Conservation (phyloP, 1,139 yeast species). For the Meyerozyma elateridarum region DNA sequence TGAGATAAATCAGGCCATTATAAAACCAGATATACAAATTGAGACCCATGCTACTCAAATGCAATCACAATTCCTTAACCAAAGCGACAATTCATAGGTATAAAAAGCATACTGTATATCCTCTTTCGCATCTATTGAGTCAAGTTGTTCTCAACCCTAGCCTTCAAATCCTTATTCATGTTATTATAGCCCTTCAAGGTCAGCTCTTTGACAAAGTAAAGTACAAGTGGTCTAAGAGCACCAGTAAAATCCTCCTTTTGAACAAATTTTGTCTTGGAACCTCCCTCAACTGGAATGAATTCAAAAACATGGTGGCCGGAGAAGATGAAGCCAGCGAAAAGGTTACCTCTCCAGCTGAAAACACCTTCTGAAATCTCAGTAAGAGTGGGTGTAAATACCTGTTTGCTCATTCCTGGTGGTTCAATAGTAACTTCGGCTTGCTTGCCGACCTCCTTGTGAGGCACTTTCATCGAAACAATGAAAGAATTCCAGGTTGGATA, state of each 20-base stretch:
- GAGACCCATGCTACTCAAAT: too few relatives aligned
- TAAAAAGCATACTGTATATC: too few relatives aligned
- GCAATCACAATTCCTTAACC: too few relatives aligned
- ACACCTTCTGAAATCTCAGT: background rate
- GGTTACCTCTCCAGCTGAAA: slow-evolving; percentile 1
- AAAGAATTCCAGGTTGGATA: slow-evolving; percentile 3
- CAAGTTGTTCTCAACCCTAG: slow-evolving; percentile 3
- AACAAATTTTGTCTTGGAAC: background rate
- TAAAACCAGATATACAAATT: too few relatives aligned
- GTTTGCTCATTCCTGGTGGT: slow-evolving; percentile 1
- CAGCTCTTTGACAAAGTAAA: background rate
- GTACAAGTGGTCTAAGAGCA: background rate
- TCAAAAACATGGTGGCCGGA: background rate
- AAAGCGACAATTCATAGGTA: too few relatives aligned
- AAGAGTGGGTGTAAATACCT: background rate
- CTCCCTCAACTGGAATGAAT: background rate
- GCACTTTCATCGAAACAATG: background rate
- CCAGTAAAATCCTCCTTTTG: slow-evolving; percentile 1
- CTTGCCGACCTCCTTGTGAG: background rate
- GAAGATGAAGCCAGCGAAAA: background rate
- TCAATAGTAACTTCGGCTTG: background rate
- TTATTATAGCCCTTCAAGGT: slow-evolving; percentile 1
- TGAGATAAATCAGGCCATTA: too few relatives aligned
- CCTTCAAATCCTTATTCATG: slow-evolving; percentile 3
- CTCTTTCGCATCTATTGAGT: too few relatives aligned